Conservation (phyloP, 371 early-diverging fungal species). For the Rhizopus arrhizus region DNA sequence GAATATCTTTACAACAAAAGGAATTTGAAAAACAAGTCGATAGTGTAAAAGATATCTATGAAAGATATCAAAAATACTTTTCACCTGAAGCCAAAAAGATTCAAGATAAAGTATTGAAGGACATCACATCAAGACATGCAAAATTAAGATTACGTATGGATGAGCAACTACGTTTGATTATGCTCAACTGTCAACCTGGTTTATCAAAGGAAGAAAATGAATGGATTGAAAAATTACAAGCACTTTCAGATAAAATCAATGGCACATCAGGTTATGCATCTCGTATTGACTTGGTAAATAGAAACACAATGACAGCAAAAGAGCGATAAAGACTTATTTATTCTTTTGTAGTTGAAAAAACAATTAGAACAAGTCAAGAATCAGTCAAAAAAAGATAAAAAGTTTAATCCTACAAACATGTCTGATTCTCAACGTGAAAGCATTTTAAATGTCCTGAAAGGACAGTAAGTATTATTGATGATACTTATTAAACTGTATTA, state of each 20-base stretch:
- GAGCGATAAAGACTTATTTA: neutral
- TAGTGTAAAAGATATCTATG: constrained; percentile 20
- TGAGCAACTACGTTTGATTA: constrained; percentile 20
- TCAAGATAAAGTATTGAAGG: constrained; percentile 18
- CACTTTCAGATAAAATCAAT: constrained; percentile 17
- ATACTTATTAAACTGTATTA: neutral
- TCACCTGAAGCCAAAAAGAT: constrained; percentile 13
- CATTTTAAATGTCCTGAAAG: neutral
- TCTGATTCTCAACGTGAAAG: constrained; percentile 1
- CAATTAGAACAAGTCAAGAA: neutral
- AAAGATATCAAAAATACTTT: constrained; percentile 14
- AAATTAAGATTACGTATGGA: constrained; percentile 30
- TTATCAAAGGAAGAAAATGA: constrained; percentile 28
- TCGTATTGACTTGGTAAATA: constrained; percentile 18
- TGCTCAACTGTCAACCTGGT: constrained; percentile 26
- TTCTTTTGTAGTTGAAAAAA: constrained; percentile 4
- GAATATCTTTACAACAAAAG: constrained; percentile 30
- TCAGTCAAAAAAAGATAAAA: neutral
- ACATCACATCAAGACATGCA: constrained; percentile 15
- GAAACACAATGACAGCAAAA: neutral
- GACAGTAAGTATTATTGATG: constrained; percentile 1
- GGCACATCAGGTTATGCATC: constrained; percentile 24
- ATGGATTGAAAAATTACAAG: constrained; percentile 22
- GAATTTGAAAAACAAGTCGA: constrained; percentile 31
- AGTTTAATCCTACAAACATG: neutral